These are phyloP conservation scores for Mallotus japonicus DNA, from an alignment of 441 rosid species.

Conservation along the genomic window DNA sequence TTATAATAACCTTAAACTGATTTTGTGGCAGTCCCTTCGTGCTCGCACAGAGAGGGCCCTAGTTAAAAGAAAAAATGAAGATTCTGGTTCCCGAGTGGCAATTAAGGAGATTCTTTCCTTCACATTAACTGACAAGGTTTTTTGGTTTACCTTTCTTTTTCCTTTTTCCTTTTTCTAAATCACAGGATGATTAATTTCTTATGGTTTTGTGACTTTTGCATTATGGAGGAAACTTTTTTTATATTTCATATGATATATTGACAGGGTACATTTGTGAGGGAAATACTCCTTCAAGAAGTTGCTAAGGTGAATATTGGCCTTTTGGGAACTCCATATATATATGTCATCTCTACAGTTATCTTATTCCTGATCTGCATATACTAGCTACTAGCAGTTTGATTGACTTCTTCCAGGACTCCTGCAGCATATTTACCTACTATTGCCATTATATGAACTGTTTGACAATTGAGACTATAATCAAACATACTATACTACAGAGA, in stretches of 20 bases:
- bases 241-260: slow-evolving; percentile 18
- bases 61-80: slow-evolving; percentile 46
- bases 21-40: slow-evolving; percentile 72
- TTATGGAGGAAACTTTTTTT: background rate
- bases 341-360: slow-evolving; percentile 10
- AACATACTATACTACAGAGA: background rate
- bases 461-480: background rate
- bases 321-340: slow-evolving; percentile 14
- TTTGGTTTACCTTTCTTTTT: background rate
- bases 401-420: background rate
- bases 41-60: slow-evolving; percentile 64
- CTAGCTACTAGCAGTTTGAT: background rate
- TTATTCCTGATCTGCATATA: background rate
- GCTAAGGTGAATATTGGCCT: slow-evolving; percentile 56
- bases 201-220: background rate
- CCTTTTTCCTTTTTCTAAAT: too few relatives aligned
- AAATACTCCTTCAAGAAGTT: slow-evolving; percentile 79
- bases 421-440: too few relatives aligned
- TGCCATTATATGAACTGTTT: background rate
- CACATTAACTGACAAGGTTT: slow-evolving; percentile 84
- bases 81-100: slow-evolving; percentile 48
- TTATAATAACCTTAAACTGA: slow-evolving; percentile 8
- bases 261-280: slow-evolving; percentile 90
- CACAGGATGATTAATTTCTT: background rate
- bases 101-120: slow-evolving; percentile 79